A percentile compares a stretch with the other conserved stretches of the same genome.
phyloP scores from a whole-genome alignment of 768 basidiomycete genomes.

The Tylopilus intermedius region DNA sequence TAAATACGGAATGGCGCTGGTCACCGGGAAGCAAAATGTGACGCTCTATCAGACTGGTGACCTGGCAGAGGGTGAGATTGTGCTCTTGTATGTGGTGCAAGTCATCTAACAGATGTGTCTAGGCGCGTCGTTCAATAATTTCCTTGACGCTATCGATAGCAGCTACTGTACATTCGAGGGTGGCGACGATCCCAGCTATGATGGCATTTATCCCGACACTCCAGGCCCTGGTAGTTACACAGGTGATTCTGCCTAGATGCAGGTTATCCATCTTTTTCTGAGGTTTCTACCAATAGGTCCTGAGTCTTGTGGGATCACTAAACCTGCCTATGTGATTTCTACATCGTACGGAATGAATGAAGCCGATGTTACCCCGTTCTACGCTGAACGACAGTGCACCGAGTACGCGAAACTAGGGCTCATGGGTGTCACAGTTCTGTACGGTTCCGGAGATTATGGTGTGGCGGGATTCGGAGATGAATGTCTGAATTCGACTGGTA shows the following conservation, averaged over 20 bases:
- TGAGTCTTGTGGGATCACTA: slow-evolving; percentile 34
- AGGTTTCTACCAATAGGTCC: slow-evolving; percentile 11
- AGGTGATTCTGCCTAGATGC: background rate
- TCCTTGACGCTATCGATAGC: slow-evolving; percentile 36
- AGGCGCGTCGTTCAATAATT: slow-evolving; percentile 35
- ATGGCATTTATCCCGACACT: slow-evolving; percentile 27
- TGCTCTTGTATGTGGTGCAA: background rate
- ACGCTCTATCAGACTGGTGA: slow-evolving; percentile 34
- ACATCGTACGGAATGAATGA: slow-evolving; percentile 40
- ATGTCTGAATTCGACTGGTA: slow-evolving; percentile 32
- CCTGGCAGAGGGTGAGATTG: slow-evolving; percentile 16
- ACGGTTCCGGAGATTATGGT: slow-evolving; percentile 29
- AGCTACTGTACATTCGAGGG: slow-evolving; percentile 36
- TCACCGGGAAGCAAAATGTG: slow-evolving; percentile 26
- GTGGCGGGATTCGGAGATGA: slow-evolving; percentile 26
- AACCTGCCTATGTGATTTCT: slow-evolving; percentile 40
- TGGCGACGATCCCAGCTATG: slow-evolving; percentile 28
- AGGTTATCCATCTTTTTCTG: background rate
- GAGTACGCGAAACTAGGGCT: slow-evolving; percentile 45
- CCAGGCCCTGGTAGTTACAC: background rate
- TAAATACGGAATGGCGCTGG: slow-evolving; percentile 31
- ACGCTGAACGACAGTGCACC: slow-evolving; percentile 38
- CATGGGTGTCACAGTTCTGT: slow-evolving; percentile 34
- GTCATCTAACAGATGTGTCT: background rate
- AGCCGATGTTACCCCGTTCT: slow-evolving; percentile 31